Evolutionary conservation across 768 basidiomycete genomes (phyloP), one percentile per base, ranked within the genome.

Genomic region (Collybia nuda): DNA sequence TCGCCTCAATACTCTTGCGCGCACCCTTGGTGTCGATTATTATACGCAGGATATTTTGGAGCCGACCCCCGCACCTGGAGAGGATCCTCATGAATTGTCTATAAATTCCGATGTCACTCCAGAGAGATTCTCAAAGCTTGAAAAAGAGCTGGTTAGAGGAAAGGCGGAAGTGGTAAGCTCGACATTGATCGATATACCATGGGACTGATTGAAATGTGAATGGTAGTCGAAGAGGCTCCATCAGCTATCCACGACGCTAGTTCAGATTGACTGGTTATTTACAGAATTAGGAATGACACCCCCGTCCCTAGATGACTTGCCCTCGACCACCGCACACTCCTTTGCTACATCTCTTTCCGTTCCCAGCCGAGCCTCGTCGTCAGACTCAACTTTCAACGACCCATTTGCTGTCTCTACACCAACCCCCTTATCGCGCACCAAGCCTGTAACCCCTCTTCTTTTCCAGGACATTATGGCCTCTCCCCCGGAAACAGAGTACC

Each of bases 101-200:
- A 70, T 78, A 5, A 76, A 80, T 59, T 75, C 80, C 19, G 88
- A 94, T 58, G 88, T 93, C 14, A 86, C 84, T 9, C 85, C 88
- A 0, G 91, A 93, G 56, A 79, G 88, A 11, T 90, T 95, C 61
- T 76, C 82, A 40, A 85, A 75, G 58, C 72, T 95, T 5, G 90
- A 94, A 74, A 87, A 89, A 63, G 91, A 94, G 60, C 78, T 93
- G 15, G 84, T 89, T 8, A 76, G 87, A 47, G 91, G 90, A 9
- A 93, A 93, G 67, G 79, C 80, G n/a, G 93, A 95, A 79, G 78
- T 92, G 47, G 88, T 92, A 58, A 61, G 88, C 75, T 32, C 14
- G 14, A 32, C 32, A 32, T 32, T 11, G 7, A 32, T 32, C 9
- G 14, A 32, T 32, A 11, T 9, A 11, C 3, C 12, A 11, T 14